Base-by-base conservation (phyloP, 2,329 filamentous ascomycete genomes). In the Alternaria sp. region DNA sequence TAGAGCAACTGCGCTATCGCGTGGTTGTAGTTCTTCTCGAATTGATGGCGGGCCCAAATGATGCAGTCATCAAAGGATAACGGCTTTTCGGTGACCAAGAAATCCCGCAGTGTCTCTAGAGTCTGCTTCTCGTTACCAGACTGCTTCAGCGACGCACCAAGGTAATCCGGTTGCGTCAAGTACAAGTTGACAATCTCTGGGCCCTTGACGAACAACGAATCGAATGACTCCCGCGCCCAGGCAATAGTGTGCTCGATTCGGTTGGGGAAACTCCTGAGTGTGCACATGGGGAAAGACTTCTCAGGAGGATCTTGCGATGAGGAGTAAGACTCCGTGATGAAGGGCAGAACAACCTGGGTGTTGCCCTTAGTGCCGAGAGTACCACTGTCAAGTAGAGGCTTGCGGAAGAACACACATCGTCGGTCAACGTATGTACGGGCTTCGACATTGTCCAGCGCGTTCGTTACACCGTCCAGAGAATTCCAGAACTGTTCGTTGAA, bases 311-410 rank as follows among this genome's bases (percentile, higher is more conserved):
- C 96, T 77, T 97, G 94, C 21, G 95, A 98, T 72, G 89, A 92
- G 0, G 95, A 97, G 82, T 99, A 99, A 1, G 95, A 98, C 79
- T 99, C 96, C 0, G 95, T 98, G 63, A 97, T 81, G 69, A 88
- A 86, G 10, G 95, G 96, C 56, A 99, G 85, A 48, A 99, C 88
- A 59, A 99, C 95, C 75, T 99, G 95, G 6, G 93, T 97, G 81
- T 99, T 99, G 72, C 95, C 95, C 84, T 99, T 99, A 58, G 96
- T 98, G 51, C 95, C 95, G n/a, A 99, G 86, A 34, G 95, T 99
- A 65, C 95, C 95, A 75, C 93, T 97, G 83, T 99, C 95, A 9
- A 99, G 86, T 4, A 99, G 84, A 45, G 95, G 91, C 83, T 98
- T 98, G 78, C 90, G 91, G 90, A 98, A 99, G 84, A 98, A 97